Evolutionary conservation across 2,329 filamentous ascomycete species (phyloP).

Genomic region (Ilyonectria destructans): DNA sequence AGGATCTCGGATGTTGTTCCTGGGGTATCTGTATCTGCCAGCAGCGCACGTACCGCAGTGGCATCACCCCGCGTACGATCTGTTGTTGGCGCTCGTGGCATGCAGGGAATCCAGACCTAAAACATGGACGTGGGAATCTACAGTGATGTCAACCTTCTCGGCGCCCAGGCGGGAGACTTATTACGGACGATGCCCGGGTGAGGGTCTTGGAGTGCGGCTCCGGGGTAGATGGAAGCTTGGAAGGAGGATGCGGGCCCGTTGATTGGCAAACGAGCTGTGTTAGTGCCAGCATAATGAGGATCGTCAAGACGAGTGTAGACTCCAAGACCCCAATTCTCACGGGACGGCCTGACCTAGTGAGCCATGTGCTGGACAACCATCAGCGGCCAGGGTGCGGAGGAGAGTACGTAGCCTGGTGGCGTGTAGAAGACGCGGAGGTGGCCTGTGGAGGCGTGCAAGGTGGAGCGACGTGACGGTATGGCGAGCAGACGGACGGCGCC

Average conservation of each 20-base stretch:
- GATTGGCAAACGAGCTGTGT: conserved; percentile 18
- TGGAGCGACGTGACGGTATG: conserved; percentile 29
- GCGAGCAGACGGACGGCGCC: conserved; percentile 23
- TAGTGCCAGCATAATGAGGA: conserved; percentile 5
- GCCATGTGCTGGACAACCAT: conserved; percentile 26
- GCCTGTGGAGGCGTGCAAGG: conserved; percentile 28
- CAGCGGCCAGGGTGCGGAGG: conserved; percentile 8
- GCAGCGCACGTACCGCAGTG: conserved; percentile 35
- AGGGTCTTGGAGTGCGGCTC: conserved; percentile 43
- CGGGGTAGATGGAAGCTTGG: conserved; percentile 28
- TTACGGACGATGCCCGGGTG: conserved; percentile 32
- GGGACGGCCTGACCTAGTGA: conserved; percentile 23
- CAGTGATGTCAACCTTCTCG: conserved; percentile 28
- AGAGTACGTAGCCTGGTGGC: conserved; percentile 13
- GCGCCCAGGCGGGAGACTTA: conserved; percentile 25
- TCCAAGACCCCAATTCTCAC: conserved; percentile 3
- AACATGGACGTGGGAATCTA: conserved; percentile 11
- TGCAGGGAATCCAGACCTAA: conserved; percentile 32
- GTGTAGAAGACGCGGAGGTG: conserved; percentile 29
- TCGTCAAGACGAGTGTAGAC: conserved; percentile 2
- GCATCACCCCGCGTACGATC: conserved; percentile 40
- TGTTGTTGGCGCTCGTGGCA: conserved; percentile 32
- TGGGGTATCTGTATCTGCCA: conserved; percentile 34
- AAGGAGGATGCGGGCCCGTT: conserved; percentile 15
- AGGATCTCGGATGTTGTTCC: conserved; percentile 34